These are phyloP conservation scores for Debaryomyces nepalensis DNA, from an alignment of 1,139 yeast genomes.

Conservation along the genomic window DNA sequence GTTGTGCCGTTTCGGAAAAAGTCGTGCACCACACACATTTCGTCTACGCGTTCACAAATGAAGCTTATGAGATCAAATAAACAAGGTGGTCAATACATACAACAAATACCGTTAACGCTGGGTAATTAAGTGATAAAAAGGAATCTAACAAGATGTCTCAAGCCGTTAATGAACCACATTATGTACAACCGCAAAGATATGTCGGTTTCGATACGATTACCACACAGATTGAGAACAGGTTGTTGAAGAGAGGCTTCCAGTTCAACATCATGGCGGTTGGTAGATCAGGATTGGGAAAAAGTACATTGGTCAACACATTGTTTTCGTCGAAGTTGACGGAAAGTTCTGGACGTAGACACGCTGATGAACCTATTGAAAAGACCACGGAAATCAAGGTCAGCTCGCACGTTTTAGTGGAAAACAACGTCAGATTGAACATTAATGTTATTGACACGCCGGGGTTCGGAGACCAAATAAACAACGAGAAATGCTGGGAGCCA, in stretches of 20 bases:
- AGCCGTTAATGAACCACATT: conserved; percentile 13
- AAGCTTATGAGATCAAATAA: conserved; percentile 7
- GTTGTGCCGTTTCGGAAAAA: conserved; percentile 1
- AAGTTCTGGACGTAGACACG: conserved; percentile 68
- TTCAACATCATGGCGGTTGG: conserved; percentile 95
- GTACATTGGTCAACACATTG: conserved; percentile 87
- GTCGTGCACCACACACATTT: conserved; percentile 4
- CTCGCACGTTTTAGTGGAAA: conserved; percentile 73
- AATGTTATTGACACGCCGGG: conserved; percentile 97
- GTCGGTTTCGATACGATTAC: conserved; percentile 98
- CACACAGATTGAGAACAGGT: conserved; percentile 88
- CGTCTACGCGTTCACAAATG: conserved; percentile 14
- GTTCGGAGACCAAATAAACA: conserved; percentile 94
- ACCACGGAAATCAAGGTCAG: conserved; percentile 87
- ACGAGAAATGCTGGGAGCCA: conserved; percentile 97
- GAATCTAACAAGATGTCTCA: conserved; percentile 16
- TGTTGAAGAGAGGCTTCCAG: conserved; percentile 91
- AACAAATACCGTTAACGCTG: conserved; percentile 2
- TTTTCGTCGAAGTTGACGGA: conserved; percentile 82
- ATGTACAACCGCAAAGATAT: conserved; percentile 53
- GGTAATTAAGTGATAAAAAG: conserved; percentile 1
- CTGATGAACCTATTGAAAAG: conserved; percentile 75
- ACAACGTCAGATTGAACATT: conserved; percentile 81
- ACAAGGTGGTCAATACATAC: conserved; percentile 6
- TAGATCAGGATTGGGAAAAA: conserved; percentile 92